These are phyloP conservation scores for Poteriospumella lacustris DNA, from an alignment of 108 stramenopile species.

Conservation along the genomic window DNA sequence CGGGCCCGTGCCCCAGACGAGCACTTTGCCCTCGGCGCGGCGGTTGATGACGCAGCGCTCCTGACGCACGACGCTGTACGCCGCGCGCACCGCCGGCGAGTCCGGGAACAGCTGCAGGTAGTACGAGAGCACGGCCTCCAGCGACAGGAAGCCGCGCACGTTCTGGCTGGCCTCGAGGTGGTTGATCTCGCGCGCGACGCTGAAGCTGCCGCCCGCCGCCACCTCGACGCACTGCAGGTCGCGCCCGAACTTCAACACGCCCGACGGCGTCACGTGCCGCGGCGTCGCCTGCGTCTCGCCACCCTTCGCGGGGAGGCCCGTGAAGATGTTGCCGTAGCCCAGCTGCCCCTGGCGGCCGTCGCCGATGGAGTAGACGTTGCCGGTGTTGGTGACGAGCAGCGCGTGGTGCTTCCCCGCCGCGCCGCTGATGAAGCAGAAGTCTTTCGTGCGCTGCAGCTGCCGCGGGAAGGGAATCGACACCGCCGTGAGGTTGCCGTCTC, in stretches of 20 bases:
- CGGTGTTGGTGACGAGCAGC: neutral
- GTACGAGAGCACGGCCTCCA: neutral
- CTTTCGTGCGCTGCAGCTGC: neutral
- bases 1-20: slow-evolving; percentile 11
- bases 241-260: neutral
- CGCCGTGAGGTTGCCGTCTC: slow-evolving; percentile 5
- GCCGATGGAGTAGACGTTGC: slow-evolving; percentile 23
- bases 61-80: neutral
- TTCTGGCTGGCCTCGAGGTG: neutral
- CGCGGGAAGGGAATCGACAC: neutral
- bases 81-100: neutral
- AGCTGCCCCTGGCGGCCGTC: slow-evolving; percentile 19
- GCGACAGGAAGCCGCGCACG: neutral
- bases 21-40: neutral
- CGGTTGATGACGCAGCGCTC: neutral
- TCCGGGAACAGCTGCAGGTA: neutral
- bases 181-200: neutral
- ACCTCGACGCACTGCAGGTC: neutral
- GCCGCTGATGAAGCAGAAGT: neutral
- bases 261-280: neutral
- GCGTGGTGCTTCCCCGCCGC: slow-evolving; percentile 13
- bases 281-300: slow-evolving; percentile 2
- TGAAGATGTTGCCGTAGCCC: slow-evolving; percentile 23
- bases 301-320: neutral
- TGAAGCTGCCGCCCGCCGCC: neutral